Base-by-base conservation (phyloP, 345 rosid species). In the Clarkia xantiana region DNA sequence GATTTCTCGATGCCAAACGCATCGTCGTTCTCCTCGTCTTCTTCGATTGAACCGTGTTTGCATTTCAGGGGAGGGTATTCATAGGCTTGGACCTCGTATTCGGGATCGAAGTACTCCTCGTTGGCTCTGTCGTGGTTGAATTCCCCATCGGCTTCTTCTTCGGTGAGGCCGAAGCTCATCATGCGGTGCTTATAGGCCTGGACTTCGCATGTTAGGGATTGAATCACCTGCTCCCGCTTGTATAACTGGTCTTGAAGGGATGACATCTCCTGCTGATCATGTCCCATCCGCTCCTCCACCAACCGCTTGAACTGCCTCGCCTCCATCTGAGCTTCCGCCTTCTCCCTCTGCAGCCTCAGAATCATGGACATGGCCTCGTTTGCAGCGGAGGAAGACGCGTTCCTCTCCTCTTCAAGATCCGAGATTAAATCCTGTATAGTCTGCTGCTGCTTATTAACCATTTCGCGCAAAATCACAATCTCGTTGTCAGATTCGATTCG, bases 341-440 rank as follows among this genome's bases (percentile, higher is more conserved):
- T 90, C 63, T 90, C 95, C 61, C 87, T 80, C 71, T 90, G 95
- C 74, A 90, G 64, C 69, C 77, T 82, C 69, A 86, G 18, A 54
- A 90, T 90, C 97, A 90, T 90, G 1, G 91, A 82, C 97, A 90
- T 90, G 1, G 95, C 91, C 73, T 90, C 97, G 40, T 60, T 86
- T 1, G 95, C 95, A 44, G 97, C 97, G 2, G 94, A 67, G 0
- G 95, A 81, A 0, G 97, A 72, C 22, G 97, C 95, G 62, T 82
- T 90, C 46, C 94, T 71, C 71, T 90, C 97, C 55, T 90, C 90
- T 29, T 90, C 97, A 57, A 90, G 68, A 52, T 90, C 97, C 0
- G 54, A 40, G 14, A 68, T 62, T 63, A 86, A 60, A 59, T 81
- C 84, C 53, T 77, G 85, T 60, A 90, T 74, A 2, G 87, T 49